These are phyloP conservation scores for Parachaetomium inaequale DNA, from an alignment of 495 filamentous ascomycete genomes.

Conservation along the genomic window DNA sequence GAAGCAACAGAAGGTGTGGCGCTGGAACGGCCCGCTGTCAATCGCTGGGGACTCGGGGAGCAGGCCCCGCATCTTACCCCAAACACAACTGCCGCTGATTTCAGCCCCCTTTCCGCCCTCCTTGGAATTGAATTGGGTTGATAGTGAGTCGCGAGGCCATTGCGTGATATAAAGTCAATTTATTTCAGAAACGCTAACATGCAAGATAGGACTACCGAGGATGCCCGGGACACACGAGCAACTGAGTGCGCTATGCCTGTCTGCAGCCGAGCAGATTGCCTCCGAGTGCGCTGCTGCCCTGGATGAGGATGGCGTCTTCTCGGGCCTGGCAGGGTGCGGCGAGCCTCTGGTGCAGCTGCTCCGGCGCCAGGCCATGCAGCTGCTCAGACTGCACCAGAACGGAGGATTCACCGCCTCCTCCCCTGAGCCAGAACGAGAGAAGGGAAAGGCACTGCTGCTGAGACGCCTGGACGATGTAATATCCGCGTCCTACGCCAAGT, in stretches of 20 bases:
- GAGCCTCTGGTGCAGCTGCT: constrained; percentile 38
- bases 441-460: constrained; percentile 13
- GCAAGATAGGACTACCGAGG: not conserved
- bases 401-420: not conserved
- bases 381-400: constrained; percentile 21
- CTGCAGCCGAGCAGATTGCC: constrained; percentile 25
- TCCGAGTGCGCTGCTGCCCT: constrained; percentile 29
- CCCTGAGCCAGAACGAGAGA: not conserved
- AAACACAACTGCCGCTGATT: not conserved
- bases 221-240: not conserved
- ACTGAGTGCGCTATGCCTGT: constrained; percentile 16
- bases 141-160: not conserved
- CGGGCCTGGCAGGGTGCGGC: constrained; percentile 33
- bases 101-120: not conserved
- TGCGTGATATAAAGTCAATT: not conserved
- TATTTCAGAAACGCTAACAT: not conserved
- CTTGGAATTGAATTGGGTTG: not conserved
- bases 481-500: constrained; percentile 49
- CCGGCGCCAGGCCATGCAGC: constrained; percentile 33
- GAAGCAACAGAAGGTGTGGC: not conserved
- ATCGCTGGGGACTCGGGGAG: not conserved
- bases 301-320: not conserved
- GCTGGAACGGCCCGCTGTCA: constrained; percentile 7
- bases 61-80: not conserved
- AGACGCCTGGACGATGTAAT: constrained; percentile 46